A percentile compares a stretch with the other conserved stretches of the same genome.
These are phyloP conservation scores for Verruconis gallopava DNA, from an alignment of 2,329 filamentous ascomycete genomes.

Conservation along the genomic window DNA sequence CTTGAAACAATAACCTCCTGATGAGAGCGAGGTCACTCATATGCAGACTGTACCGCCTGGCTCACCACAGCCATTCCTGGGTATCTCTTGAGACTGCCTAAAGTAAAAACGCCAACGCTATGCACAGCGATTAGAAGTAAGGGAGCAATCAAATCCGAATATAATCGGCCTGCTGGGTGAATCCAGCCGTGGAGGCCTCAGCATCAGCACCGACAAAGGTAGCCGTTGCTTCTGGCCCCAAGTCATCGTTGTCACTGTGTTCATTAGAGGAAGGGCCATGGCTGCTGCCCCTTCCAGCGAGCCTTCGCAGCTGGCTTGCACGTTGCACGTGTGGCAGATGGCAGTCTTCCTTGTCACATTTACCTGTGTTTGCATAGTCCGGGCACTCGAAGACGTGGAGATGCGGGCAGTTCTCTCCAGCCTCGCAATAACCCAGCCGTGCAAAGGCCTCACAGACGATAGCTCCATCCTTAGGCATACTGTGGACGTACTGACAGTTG, in stretches of 20 bases:
- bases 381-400: conserved; percentile 90
- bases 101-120: too few relatives aligned
- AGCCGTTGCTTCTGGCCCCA: too few relatives aligned
- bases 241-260: too few relatives aligned
- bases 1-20: too few relatives aligned
- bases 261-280: too few relatives aligned
- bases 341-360: conserved; percentile 70
- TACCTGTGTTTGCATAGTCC: conserved; percentile 82
- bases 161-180: conserved; percentile 7
- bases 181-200: too few relatives aligned
- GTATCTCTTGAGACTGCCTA: too few relatives aligned
- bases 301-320: conserved; percentile 73
- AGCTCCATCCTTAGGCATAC: conserved; percentile 52
- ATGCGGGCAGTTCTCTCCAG: conserved; percentile 62
- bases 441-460: conserved; percentile 78
- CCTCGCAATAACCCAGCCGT: conserved; percentile 75
- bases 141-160: background rate
- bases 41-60: too few relatives aligned
- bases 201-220: too few relatives aligned
- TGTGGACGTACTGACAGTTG: conserved; percentile 77
- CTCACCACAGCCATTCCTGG: too few relatives aligned
- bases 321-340: conserved; percentile 78
- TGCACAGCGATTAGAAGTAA: conserved; percentile 3
- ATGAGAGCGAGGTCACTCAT: too few relatives aligned
- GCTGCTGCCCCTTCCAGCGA: too few relatives aligned